Percentiles rank a stretch among this genome's conserved stretches.
phyloP scores from a whole-genome alignment of 1,284 basidiomycete species.

The Sanghuangporus sanghuang region DNA sequence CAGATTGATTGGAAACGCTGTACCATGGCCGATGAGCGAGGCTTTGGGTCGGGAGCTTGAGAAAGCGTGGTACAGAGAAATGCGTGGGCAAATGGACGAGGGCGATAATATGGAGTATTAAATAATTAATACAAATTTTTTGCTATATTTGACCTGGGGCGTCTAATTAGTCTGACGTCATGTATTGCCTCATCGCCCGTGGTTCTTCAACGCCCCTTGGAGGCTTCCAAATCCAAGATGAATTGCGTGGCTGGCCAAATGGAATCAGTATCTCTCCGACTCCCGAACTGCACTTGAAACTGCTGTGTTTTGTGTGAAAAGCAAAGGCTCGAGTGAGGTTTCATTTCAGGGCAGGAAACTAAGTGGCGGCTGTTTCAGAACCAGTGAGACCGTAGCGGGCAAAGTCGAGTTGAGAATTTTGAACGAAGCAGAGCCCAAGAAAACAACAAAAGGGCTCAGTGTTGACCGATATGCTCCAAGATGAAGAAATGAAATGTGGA shows the following conservation, averaged over 20 bases:
- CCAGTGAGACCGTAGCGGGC: background rate
- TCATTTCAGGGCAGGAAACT: background rate
- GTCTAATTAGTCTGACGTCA: background rate
- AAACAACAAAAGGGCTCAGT: background rate
- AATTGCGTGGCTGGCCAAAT: background rate
- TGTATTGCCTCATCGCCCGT: background rate
- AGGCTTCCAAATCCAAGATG: no score
- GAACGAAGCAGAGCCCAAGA: background rate
- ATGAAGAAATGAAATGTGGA: background rate
- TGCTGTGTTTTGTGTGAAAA: background rate
- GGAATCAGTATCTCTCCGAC: background rate
- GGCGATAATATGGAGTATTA: background rate
- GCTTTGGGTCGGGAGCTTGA: conserved; percentile 61
- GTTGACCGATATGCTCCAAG: background rate
- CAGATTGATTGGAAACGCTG: conserved; percentile 72
- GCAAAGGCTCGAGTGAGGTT: background rate
- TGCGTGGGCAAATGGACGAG: background rate
- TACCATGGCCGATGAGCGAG: conserved; percentile 54
- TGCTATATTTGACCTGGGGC: background rate
- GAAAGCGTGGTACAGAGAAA: conserved; percentile 39
- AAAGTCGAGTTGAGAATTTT: background rate
- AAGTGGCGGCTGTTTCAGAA: background rate
- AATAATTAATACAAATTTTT: background rate
- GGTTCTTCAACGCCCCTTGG: background rate
- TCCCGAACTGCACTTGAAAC: background rate